phyloP scores from a whole-genome alignment of 2,329 filamentous ascomycete genomes.

The Colletotrichum tabaci region DNA sequence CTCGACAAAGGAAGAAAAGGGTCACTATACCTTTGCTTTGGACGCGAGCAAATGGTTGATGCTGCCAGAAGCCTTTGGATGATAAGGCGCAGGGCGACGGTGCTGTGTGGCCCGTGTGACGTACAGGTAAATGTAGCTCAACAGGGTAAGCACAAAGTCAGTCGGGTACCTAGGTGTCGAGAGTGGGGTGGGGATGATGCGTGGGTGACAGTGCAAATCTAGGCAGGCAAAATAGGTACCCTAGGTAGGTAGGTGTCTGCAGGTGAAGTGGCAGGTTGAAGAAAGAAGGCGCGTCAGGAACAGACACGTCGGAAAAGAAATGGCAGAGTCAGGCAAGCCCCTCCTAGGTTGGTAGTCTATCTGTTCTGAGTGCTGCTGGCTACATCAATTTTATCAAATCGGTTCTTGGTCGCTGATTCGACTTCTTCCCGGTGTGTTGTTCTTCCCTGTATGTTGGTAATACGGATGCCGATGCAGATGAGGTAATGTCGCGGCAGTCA shows the following conservation, averaged over 20 bases:
- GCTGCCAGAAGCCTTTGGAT: slow-evolving; percentile 27
- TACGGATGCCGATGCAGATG: neutral
- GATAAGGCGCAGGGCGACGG: slow-evolving; percentile 31
- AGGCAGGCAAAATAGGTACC: neutral
- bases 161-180: neutral
- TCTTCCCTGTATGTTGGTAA: neutral
- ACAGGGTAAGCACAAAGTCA: neutral
- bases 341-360: too few species aligned
- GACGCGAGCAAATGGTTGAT: slow-evolving; percentile 17
- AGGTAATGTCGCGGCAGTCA: slow-evolving; percentile 2
- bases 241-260: neutral
- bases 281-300: slow-evolving; percentile 5
- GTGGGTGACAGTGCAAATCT: neutral
- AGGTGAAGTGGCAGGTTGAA: slow-evolving; percentile 10
- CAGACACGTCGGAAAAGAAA: neutral
- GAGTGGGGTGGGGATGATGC: neutral
- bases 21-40: slow-evolving; percentile 12
- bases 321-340: neutral
- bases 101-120: slow-evolving; percentile 1
- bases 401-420: neutral
- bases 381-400: neutral
- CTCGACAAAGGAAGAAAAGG: neutral
- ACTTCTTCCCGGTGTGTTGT: neutral
- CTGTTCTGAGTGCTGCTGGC: neutral
- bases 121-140: slow-evolving; percentile 12